Evolutionary conservation across 2,329 filamentous ascomycete species (phyloP).

Genomic region (Conoideocrella luteorostrata): DNA sequence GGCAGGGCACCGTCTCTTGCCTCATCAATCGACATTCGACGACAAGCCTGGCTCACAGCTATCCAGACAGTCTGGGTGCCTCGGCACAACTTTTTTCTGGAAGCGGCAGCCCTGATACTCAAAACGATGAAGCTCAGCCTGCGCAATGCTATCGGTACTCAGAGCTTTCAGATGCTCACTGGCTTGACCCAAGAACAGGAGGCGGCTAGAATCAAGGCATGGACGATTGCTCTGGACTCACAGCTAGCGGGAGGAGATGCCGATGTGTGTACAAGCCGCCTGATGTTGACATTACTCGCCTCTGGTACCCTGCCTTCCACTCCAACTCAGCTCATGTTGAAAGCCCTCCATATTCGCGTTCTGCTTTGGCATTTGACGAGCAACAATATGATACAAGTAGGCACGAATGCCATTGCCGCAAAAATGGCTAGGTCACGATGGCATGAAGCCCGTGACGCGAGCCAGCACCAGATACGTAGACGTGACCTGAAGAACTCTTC

Average conservation of each 20-base stretch:
- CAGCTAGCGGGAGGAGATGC: slow-evolving; percentile 86
- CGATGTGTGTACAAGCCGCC: slow-evolving; percentile 80
- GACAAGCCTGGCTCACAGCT: slow-evolving; percentile 87
- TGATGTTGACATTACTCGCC: slow-evolving; percentile 80
- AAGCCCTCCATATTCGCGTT: slow-evolving; percentile 85
- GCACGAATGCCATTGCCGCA: slow-evolving; percentile 64
- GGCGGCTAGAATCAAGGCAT: slow-evolving; percentile 78
- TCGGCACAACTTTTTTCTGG: slow-evolving; percentile 76
- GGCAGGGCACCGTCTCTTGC: slow-evolving; percentile 63
- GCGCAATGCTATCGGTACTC: slow-evolving; percentile 69
- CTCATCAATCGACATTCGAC: slow-evolving; percentile 77
- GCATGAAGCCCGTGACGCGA: slow-evolving; percentile 69
- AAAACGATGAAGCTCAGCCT: slow-evolving; percentile 79
- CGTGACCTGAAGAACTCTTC: too few relatives aligned
- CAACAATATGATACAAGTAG: slow-evolving; percentile 55
- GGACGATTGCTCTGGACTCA: slow-evolving; percentile 88
- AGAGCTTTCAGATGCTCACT: slow-evolving; percentile 71
- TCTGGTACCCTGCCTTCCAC: slow-evolving; percentile 82
- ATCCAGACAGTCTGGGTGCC: slow-evolving; percentile 91
- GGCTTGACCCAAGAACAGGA: slow-evolving; percentile 81
- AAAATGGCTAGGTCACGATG: slow-evolving; percentile 71
- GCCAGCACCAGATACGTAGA: slow-evolving; percentile 40
- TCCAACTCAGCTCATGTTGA: slow-evolving; percentile 79
- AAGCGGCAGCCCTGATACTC: slow-evolving; percentile 70
- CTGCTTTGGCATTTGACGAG: slow-evolving; percentile 73